Evolutionary conservation across 371 early-diverging fungal genomes (phyloP), one percentile per base, ranked within the genome.

Genomic region (Entomophthora muscae): DNA sequence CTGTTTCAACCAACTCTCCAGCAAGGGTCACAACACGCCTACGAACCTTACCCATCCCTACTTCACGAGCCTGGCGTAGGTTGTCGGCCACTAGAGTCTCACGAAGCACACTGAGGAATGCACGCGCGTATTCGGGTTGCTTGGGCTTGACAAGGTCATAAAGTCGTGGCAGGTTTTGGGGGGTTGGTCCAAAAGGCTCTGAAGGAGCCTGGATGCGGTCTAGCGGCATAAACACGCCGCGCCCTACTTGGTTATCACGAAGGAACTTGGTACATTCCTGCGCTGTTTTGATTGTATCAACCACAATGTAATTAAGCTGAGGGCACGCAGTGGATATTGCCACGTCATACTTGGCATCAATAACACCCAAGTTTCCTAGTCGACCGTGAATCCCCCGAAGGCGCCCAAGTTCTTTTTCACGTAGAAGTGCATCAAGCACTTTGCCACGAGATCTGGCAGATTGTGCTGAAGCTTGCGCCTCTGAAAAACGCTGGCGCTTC

Each of bases 1-100:
- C 86, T 31, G 80, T 83, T 64, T 99, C 99, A 66, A 99, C 92
- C 54, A 99, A 68, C 66, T 95, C 84, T 1, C 99, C 99, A 64
- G 90, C 91, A 62, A 98, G 68, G 0, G 98, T 99, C 0, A 99
- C 99, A 0, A 98, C 97, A 53, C 98, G 80, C 80, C 84, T 89
- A 32, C 97, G 84, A 22, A 80, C 78, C 29, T 71, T 66, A 22
- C 82, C 82, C 75, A 83, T 99, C 0, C 99, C 98, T 53, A 99
- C 86, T 32, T 83, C 72, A 64, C 91, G 93, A 1, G 98, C 99
- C 66, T 91, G 90, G n/a, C 81, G 78, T 67, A 99, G 66, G 69
- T 91, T 76, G 21, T 81, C 65, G 0, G 96, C 95, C 0, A 98
- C 97, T 3, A 99, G 73, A 0, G 99, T 99, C 72, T 99, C 90